Conservation (phyloP, 139 green algal genomes). For the Protoeuglena noctilucae region DNA sequence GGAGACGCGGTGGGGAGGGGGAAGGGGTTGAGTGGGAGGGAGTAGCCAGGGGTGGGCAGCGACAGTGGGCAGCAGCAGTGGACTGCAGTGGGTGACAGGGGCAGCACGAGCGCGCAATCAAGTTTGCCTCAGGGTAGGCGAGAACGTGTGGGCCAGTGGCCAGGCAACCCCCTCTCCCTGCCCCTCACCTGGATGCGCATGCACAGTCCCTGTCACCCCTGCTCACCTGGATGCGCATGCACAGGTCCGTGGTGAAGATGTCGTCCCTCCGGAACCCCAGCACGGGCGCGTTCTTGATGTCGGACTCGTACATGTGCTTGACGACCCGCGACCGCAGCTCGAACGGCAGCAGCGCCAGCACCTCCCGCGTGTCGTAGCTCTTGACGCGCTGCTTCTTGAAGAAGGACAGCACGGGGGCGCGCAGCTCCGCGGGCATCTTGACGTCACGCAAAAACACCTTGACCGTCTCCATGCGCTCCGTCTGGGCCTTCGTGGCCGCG, state of each 20-base stretch:
- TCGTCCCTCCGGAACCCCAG: neutral
- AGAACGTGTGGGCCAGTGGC: no score
- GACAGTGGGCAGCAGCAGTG: no score
- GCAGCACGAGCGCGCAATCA: no score
- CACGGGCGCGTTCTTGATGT: neutral
- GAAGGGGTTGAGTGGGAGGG: no score
- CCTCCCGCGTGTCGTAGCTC: neutral
- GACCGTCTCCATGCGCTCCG: conserved; percentile 8
- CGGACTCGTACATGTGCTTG: neutral
- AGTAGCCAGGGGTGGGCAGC: no score
- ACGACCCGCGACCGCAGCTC: neutral
- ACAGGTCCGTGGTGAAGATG: neutral
- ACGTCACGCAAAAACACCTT: conserved; percentile 3
- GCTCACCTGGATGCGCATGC: neutral
- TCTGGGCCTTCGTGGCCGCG: neutral
- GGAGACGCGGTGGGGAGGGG: no score
- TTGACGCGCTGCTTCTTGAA: conserved; percentile 8
- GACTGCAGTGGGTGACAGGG: no score
- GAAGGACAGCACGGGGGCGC: conserved; percentile 3
- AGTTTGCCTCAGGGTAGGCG: no score
- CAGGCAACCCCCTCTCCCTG: no score
- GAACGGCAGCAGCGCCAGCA: no score
- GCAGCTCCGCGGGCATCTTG: neutral
- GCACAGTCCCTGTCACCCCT: neutral
- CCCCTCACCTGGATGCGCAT: no score